These are phyloP conservation scores for Platanthera zijinensis DNA, from an alignment of 106 monocot genomes.

Conservation along the genomic window DNA sequence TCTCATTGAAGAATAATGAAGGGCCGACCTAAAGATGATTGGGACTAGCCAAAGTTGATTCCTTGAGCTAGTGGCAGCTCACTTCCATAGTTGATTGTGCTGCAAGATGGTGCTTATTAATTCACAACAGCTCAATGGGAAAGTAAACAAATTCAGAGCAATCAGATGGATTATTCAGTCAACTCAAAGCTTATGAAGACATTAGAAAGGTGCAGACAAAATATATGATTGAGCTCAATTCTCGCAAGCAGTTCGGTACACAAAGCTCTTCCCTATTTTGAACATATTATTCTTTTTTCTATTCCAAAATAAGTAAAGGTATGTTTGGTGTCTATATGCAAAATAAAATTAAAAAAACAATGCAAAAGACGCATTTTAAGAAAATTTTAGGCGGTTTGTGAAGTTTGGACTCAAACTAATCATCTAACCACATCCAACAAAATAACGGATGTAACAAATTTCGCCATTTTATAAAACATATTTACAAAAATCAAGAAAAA, in stretches of 20 bases:
- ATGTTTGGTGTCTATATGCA: no score
- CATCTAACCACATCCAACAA: no score
- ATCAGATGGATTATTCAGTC: not conserved
- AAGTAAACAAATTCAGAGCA: not conserved
- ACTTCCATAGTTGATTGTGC: conserved; percentile 91
- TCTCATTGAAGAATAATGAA: not conserved
- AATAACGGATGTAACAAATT: no score
- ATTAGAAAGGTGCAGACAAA: not conserved
- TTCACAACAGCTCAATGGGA: not conserved
- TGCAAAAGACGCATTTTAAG: no score
- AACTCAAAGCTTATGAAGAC: not conserved
- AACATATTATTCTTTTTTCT: no score
- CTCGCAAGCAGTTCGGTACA: not conserved
- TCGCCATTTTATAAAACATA: no score
- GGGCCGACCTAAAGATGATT: conserved; percentile 1
- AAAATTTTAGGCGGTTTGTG: no score
- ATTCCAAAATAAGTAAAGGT: no score
- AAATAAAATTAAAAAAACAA: no score
- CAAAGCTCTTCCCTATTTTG: no score
- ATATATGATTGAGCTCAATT: not conserved
- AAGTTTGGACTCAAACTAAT: no score
- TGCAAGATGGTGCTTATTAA: conserved; percentile 16
- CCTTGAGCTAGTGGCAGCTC: conserved; percentile 92
- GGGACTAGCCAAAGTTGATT: conserved; percentile 70
- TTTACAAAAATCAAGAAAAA: no score